These are phyloP conservation scores for Candida maris DNA, from an alignment of 805 yeast genomes.

Conservation along the genomic window DNA sequence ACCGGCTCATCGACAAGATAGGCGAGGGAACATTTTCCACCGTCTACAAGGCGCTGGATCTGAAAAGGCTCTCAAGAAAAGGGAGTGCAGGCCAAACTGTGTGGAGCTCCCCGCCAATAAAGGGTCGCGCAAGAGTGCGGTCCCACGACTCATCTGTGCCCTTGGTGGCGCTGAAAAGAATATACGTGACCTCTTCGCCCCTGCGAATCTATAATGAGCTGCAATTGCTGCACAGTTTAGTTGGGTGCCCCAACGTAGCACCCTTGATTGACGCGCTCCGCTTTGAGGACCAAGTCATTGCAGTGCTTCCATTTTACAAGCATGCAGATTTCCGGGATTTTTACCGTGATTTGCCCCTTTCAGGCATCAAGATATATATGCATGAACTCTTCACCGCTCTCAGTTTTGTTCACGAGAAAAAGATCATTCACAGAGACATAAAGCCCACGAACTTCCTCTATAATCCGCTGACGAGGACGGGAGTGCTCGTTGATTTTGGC, in stretches of 20 bases:
- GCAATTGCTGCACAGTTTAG: constrained; percentile 63
- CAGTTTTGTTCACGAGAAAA: constrained; percentile 69
- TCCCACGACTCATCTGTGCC: constrained; percentile 25
- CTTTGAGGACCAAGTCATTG: constrained; percentile 86
- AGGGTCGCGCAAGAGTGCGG: constrained; percentile 15
- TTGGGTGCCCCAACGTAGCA: constrained; percentile 73
- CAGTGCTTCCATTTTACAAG: constrained; percentile 85
- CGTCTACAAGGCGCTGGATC: constrained; percentile 58
- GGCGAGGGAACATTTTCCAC: constrained; percentile 85
- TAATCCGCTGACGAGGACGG: constrained; percentile 61
- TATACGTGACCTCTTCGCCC: constrained; percentile 94
- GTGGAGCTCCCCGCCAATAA: constrained; percentile 31
- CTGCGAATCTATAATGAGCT: constrained; percentile 86
- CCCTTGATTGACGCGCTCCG: constrained; percentile 87
- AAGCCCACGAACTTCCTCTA: constrained; percentile 73
- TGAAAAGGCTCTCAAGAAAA: constrained; percentile 20
- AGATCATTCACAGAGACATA: constrained; percentile 88
- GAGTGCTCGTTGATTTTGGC: constrained; percentile 90
- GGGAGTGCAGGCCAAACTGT: constrained; percentile 20
- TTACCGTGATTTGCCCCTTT: constrained; percentile 71
- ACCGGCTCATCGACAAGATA: constrained; percentile 44
- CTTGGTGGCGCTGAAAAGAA: constrained; percentile 82
- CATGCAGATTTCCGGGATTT: constrained; percentile 89
- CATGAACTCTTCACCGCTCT: constrained; percentile 75
- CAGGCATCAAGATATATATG: constrained; percentile 79